These are phyloP conservation scores for Didymella keratinophila DNA, from an alignment of 2,329 filamentous ascomycete species.

Conservation along the genomic window DNA sequence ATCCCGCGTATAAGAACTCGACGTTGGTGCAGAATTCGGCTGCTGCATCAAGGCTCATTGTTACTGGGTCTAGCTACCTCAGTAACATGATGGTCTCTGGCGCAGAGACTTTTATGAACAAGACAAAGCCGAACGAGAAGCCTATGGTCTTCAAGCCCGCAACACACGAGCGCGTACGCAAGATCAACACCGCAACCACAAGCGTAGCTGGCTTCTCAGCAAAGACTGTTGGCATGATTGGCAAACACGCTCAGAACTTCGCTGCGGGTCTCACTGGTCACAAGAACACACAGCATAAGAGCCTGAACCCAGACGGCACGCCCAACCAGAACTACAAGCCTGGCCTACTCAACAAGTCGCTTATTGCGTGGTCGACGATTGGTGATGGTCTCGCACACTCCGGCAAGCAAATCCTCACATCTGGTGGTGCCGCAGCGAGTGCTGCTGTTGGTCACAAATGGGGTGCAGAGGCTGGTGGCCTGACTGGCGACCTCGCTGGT, in stretches of 20 bases:
- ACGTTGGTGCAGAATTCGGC: slow-evolving; percentile 86
- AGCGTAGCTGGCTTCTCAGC: slow-evolving; percentile 80
- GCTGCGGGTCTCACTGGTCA: slow-evolving; percentile 78
- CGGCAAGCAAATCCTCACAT: slow-evolving; percentile 77
- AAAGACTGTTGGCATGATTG: slow-evolving; percentile 85
- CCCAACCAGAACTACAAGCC: slow-evolving; percentile 76
- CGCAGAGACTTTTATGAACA: slow-evolving; percentile 81
- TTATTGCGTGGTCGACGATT: slow-evolving; percentile 96
- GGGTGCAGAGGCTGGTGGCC: slow-evolving; percentile 81
- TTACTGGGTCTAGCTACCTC: slow-evolving; percentile 83
- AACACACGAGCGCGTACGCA: slow-evolving; percentile 84
- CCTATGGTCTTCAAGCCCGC: slow-evolving; percentile 87
- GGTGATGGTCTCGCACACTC: slow-evolving; percentile 93
- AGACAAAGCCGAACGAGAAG: slow-evolving; percentile 77
- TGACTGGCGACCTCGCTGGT: slow-evolving; percentile 78
- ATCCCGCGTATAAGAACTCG: slow-evolving; percentile 91
- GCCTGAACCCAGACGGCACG: slow-evolving; percentile 75
- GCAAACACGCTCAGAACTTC: slow-evolving; percentile 86
- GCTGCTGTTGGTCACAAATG: slow-evolving; percentile 90
- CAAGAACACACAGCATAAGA: slow-evolving; percentile 64
- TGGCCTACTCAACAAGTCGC: slow-evolving; percentile 89
- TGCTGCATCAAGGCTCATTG: slow-evolving; percentile 87
- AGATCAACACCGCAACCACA: slow-evolving; percentile 85
- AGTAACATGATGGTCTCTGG: slow-evolving; percentile 78
- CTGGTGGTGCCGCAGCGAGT: slow-evolving; percentile 78